Conservation (phyloP, 305 asterid genomes). For the Fraxinus xanthoxyloides region DNA sequence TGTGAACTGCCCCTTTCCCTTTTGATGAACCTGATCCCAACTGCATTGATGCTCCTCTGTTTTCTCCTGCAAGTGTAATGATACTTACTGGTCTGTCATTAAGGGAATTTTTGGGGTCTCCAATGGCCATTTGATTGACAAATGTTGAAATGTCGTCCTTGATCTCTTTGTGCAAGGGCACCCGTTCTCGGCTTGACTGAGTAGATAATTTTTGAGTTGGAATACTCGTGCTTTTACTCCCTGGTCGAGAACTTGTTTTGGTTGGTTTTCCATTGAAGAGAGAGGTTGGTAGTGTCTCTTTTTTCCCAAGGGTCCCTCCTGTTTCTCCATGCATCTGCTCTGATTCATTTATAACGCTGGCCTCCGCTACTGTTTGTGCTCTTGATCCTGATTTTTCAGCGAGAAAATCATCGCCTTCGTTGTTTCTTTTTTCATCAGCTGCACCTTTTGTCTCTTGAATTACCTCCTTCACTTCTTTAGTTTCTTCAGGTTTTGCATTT, state of each 20-base stretch:
- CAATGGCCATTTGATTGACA: constrained; percentile 32
- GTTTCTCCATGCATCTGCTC: constrained; percentile 22
- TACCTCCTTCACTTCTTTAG: constrained; percentile 44
- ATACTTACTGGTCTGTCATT: constrained; percentile 47
- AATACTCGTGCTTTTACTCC: constrained; percentile 21
- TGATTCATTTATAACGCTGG: constrained; percentile 22
- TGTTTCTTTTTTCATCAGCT: constrained; percentile 27
- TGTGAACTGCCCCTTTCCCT: constrained; percentile 44
- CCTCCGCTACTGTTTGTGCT: constrained; percentile 21
- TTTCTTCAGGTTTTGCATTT: constrained; percentile 31
- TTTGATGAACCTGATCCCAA: constrained; percentile 50
- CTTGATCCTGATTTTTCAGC: constrained; percentile 20
- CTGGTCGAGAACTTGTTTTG: constrained; percentile 29
- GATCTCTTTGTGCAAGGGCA: constrained; percentile 39
- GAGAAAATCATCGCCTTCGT: constrained; percentile 21
- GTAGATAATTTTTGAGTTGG: constrained; percentile 24
- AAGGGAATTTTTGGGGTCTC: constrained; percentile 30
- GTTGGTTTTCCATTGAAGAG: constrained; percentile 27
- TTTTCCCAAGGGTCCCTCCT: constrained; percentile 21
- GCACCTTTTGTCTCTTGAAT: constrained; percentile 23
- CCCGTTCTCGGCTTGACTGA: constrained; percentile 31
- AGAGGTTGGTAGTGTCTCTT: constrained; percentile 25
- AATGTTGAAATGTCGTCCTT: constrained; percentile 41
- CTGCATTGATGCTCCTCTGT: constrained; percentile 84
- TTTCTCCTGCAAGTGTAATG: constrained; percentile 88